Evolutionary conservation across 2,329 filamentous ascomycete genomes (phyloP).

Genomic region (Fusarium globosum): DNA sequence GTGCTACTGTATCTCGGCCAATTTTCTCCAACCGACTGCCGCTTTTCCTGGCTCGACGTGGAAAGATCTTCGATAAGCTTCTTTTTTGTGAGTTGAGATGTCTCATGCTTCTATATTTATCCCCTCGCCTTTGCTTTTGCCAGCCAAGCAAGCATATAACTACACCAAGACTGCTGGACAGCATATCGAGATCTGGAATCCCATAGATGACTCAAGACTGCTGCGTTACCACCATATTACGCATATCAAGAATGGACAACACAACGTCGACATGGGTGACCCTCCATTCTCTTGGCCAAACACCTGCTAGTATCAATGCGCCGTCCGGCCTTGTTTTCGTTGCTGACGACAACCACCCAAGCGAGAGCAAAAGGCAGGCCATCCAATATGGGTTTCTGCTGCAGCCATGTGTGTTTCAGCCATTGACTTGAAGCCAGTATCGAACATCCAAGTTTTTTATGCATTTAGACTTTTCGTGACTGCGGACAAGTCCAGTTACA

Average conservation of each 20-base stretch:
- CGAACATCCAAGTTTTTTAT: conserved; percentile 13
- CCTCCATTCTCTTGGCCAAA: conserved; percentile 31
- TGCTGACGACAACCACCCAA: conserved; percentile 41
- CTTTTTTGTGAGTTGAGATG: not conserved
- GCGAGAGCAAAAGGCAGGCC: conserved; percentile 15
- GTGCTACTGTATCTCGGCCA: conserved; percentile 30
- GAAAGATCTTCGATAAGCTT: conserved; percentile 21
- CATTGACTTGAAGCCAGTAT: not conserved
- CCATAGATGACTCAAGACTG: not conserved
- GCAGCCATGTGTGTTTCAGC: conserved; percentile 21
- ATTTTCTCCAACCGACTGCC: conserved; percentile 23
- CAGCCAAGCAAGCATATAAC: not conserved
- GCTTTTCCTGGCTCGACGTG: conserved; percentile 4
- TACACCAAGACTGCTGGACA: not conserved
- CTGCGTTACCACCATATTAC: conserved; percentile 4
- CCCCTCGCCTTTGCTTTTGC: not conserved
- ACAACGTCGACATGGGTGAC: conserved; percentile 33
- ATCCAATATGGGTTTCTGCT: conserved; percentile 10
- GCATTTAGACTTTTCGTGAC: conserved; percentile 17
- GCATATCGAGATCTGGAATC: not conserved
- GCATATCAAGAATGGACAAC: conserved; percentile 20
- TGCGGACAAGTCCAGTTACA: not conserved
- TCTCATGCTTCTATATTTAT: not conserved
- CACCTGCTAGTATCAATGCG: conserved; percentile 25
- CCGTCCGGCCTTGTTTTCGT: conserved; percentile 37